phyloP scores from a whole-genome alignment of 495 filamentous ascomycete species.

The Penicillium desertorum region DNA sequence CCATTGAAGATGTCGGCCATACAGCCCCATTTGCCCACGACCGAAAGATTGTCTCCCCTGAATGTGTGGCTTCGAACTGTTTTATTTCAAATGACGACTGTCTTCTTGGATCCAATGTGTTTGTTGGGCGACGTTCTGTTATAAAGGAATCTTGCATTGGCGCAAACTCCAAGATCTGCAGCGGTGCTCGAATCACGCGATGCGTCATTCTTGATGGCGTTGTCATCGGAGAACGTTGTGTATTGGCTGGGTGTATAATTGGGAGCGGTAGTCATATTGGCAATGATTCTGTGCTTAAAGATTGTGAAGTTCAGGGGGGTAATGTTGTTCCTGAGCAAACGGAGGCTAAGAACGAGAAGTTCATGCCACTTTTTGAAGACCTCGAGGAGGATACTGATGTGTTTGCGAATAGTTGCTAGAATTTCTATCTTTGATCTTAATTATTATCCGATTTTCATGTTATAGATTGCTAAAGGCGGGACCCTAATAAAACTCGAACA shows the following conservation, averaged over 20 bases:
- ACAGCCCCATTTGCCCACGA: constrained; percentile 1
- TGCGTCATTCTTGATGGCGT: constrained; percentile 1
- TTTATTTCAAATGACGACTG: background rate
- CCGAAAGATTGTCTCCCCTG: background rate
- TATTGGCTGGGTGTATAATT: background rate
- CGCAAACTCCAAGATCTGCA: background rate
- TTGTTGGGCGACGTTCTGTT: background rate
- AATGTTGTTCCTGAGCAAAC: background rate
- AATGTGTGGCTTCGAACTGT: background rate
- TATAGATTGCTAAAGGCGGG: too few relatives aligned
- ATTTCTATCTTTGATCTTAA: background rate
- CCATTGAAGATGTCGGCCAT: background rate
- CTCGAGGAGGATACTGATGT: background rate
- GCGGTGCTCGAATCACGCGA: background rate
- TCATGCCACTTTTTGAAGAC: constrained; percentile 4
- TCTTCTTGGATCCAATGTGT: background rate
- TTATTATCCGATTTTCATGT: too few relatives aligned
- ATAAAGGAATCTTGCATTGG: constrained; percentile 5
- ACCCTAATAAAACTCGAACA: too few relatives aligned
- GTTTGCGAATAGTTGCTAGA: background rate
- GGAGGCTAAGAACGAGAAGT: background rate
- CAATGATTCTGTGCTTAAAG: background rate
- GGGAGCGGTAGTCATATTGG: background rate
- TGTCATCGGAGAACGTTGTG: background rate
- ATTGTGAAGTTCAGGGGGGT: constrained; percentile 4